Evolutionary conservation across 768 basidiomycete species (phyloP).

Genomic region (Boletus barrowsii): DNA sequence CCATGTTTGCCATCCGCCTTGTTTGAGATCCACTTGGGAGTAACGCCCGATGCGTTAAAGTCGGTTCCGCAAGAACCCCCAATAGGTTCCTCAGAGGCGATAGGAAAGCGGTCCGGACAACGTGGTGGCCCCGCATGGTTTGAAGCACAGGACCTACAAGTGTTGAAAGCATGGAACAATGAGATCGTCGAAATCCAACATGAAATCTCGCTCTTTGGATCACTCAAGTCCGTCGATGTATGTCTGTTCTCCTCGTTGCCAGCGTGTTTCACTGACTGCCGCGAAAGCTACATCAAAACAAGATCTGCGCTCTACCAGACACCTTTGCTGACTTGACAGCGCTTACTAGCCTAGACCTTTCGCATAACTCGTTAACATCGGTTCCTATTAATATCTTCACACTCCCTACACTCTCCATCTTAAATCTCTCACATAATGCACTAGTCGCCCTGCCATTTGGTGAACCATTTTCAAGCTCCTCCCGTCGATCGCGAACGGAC

Average conservation of each 20-base stretch:
- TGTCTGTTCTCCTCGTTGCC: constrained; percentile 26
- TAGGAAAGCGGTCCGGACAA: constrained; percentile 40
- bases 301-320: constrained; percentile 55
- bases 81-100: constrained; percentile 35
- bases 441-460: constrained; percentile 61
- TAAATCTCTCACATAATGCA: constrained; percentile 73
- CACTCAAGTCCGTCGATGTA: constrained; percentile 77
- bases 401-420: constrained; percentile 59
- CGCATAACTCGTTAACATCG: constrained; percentile 62
- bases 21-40: constrained; percentile 75
- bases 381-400: constrained; percentile 66
- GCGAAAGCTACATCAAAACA: constrained; percentile 72
- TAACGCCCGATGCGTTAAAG: constrained; percentile 68
- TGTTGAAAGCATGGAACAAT: constrained; percentile 79
- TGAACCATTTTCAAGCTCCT: constrained; percentile 45
- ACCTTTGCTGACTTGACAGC: constrained; percentile 66
- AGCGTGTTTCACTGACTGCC: neutral
- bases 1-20: constrained; percentile 72
- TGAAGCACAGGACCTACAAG: constrained; percentile 73
- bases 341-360: constrained; percentile 68
- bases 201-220: constrained; percentile 82
- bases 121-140: constrained; percentile 64
- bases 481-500: constrained; percentile 22
- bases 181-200: constrained; percentile 76
- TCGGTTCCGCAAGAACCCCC: constrained; percentile 62